A percentile compares a stretch with the other conserved stretches of the same genome.
Conservation (phyloP, 2,329 filamentous ascomycete species). For the Aspergillus niger region DNA sequence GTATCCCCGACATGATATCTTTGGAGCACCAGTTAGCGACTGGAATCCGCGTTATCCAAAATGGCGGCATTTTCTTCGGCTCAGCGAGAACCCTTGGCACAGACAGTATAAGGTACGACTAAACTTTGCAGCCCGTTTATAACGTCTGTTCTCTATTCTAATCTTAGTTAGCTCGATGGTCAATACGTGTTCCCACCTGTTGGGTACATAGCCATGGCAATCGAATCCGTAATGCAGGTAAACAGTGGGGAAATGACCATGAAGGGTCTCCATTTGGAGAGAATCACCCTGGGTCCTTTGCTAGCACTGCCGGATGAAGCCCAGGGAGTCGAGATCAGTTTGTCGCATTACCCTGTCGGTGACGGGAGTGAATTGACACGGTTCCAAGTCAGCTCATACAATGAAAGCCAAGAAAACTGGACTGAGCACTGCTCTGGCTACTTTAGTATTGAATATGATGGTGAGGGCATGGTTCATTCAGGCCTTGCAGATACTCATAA, state of each 20-base stretch:
- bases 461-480: too few species aligned
- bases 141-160: too few species aligned
- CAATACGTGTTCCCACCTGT: constrained; percentile 19
- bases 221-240: constrained; percentile 13
- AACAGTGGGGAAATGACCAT: neutral
- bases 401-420: constrained; percentile 32
- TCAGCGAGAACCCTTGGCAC: constrained; percentile 41
- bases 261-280: neutral
- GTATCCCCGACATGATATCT: constrained; percentile 13
- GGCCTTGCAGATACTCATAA: too few species aligned
- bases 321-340: constrained; percentile 23
- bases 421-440: constrained; percentile 39
- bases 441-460: constrained; percentile 25
- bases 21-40: constrained; percentile 26
- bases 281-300: neutral
- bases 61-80: neutral
- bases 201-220: constrained; percentile 20
- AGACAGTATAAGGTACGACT: constrained; percentile 41
- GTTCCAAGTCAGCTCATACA: constrained; percentile 37
- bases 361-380: constrained; percentile 29
- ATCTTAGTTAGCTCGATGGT: too few species aligned
- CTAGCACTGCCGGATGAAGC: neutral
- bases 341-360: constrained; percentile 29
- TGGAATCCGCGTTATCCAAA: constrained; percentile 43
- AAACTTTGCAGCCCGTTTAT: too few species aligned